Base-by-base conservation (phyloP, 129 eudicot genomes). In the Dittrichia graveolens region DNA sequence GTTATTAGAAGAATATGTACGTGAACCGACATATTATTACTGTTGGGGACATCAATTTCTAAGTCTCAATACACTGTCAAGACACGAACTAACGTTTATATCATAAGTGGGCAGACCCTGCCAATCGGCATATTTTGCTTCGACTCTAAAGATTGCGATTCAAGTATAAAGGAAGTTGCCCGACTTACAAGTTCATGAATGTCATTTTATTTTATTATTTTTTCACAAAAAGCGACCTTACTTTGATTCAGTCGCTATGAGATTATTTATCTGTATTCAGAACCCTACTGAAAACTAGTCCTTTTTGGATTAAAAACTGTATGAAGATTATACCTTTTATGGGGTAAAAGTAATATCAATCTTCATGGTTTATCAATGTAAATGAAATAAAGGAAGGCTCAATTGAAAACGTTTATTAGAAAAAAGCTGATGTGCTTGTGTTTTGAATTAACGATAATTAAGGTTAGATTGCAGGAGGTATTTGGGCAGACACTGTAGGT, bases 401-500 rank as follows among this genome's bases (percentile, higher is more conserved):
- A 24, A 24, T 2, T 24, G 31, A 24, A 24, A 0, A 24, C 31
- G 31, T 24, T 35, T 34, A 59, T 59, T 16, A 34, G 65, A 34
- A 35, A 57, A 19, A 14, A 4, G 7, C 18, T 59, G 44, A 13
- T 19, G 71, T 19, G 42, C 15, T 65, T 45, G 39, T 16, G 71
- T 8, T 19, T 40, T 41, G 41, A 69, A 77, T 52, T 80, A 74
- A 80, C 46, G 50, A 60, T 75, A 68, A 69, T n/a, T 61, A 73
- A 66, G 70, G 74, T 65, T 85, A 92, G 98, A 74, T 92, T 74
- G 98, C 98, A 63, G 98, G 98, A 75, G 98, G 98, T 66, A 92
- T 92, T 9, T 92, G 96, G 98, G 98, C 98, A 37, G 98, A 92
- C 91, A 92, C 95, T 55, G 87, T 89, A 54, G 98, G 98, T 34